Percentiles rank a stretch among this genome's conserved stretches.
Evolutionary conservation across 2,329 filamentous ascomycete genomes (phyloP).

Genomic region (Fusarium napiforme): DNA sequence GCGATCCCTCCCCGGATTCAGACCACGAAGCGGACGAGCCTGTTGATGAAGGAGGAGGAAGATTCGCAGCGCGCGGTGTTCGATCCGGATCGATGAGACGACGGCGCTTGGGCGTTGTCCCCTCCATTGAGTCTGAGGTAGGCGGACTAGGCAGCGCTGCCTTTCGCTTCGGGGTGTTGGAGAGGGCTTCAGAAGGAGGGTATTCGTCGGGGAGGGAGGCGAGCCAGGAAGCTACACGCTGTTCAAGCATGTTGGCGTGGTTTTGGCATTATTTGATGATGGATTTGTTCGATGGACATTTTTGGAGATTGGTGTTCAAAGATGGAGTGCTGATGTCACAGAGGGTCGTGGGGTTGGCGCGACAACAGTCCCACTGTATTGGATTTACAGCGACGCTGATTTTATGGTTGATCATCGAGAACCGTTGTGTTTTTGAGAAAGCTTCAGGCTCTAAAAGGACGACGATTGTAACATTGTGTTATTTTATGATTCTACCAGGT

Average conservation of each 20-base stretch:
- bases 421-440: too few relatives aligned
- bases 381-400: background rate
- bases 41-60: background rate
- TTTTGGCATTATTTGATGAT: background rate
- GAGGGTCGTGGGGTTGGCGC: background rate
- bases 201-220: conserved; percentile 5
- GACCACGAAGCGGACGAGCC: conserved; percentile 11
- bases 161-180: conserved; percentile 1
- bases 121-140: background rate
- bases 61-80: background rate
- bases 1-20: conserved; percentile 13
- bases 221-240: conserved; percentile 1
- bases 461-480: too few relatives aligned
- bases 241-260: background rate
- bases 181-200: background rate
- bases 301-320: background rate
- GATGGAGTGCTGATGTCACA: conserved; percentile 7
- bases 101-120: background rate
- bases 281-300: background rate
- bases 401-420: background rate
- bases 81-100: background rate
- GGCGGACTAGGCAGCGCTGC: background rate
- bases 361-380: conserved; percentile 3
- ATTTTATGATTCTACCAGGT: too few relatives aligned
- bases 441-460: too few relatives aligned